A percentile compares a stretch with the other conserved stretches of the same genome.
Conservation (phyloP, 1,284 basidiomycete species). For the Ceratobasidium sp. region DNA sequence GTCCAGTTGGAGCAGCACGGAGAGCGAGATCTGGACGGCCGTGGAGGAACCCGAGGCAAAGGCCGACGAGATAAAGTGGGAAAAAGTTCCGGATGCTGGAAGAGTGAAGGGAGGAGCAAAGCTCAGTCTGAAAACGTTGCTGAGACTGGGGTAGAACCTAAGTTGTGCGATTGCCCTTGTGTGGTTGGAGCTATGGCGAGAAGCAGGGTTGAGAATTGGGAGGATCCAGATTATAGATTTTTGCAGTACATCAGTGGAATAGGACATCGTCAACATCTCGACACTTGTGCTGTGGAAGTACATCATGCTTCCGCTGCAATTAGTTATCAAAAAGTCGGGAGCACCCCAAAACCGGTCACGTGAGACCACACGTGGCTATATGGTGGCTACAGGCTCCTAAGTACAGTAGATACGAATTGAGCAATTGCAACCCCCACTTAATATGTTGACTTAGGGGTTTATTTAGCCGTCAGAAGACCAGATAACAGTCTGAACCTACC, state of each 20-base stretch:
- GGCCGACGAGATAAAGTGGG: neutral
- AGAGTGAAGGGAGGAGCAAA: neutral
- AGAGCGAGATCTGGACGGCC: neutral
- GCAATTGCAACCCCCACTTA: neutral
- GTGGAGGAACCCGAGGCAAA: neutral
- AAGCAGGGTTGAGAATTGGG: too few relatives aligned
- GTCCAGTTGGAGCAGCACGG: slow-evolving; percentile 2
- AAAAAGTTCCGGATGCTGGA: neutral
- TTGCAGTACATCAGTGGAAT: too few relatives aligned
- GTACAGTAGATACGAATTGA: neutral
- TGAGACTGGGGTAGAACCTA: neutral
- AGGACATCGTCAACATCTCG: too few relatives aligned
- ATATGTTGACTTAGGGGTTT: neutral
- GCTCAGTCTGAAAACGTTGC: neutral
- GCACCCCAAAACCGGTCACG: neutral
- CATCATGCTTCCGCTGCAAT: too few relatives aligned
- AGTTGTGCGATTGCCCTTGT: too few relatives aligned
- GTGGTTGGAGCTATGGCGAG: too few relatives aligned
- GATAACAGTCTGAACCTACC: too few relatives aligned
- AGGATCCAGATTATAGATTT: too few relatives aligned
- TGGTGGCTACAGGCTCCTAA: neutral
- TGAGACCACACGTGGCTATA: neutral
- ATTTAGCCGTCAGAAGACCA: too few relatives aligned
- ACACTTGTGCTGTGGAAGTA: too few relatives aligned
- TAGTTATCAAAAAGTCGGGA: neutral